Base-by-base conservation (phyloP, 495 filamentous ascomycete species). In the Penicillium desertorum region DNA sequence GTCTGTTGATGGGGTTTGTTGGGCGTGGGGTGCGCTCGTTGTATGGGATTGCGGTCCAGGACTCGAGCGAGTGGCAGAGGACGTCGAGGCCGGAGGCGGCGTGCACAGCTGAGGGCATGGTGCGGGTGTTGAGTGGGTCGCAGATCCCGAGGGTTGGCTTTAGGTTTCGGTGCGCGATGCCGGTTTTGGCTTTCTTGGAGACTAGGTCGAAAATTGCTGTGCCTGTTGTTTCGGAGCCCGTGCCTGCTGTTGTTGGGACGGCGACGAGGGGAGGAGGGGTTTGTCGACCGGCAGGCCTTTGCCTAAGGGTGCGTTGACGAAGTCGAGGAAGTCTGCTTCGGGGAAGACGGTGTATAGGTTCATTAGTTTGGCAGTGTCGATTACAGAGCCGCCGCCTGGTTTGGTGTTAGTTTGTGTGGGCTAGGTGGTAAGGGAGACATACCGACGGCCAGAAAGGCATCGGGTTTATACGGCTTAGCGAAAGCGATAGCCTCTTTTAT, bases 361-460 rank as follows among this genome's bases (percentile, higher is more conserved):
- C 91, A 98, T 96, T 23, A 98, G 80, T 75, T 98, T 98, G 34
- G 94, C 92, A 1, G 94, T 98, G 75, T 98, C 94, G 63, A 98
- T 98, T 37, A 97, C 89, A 20, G 86, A 89, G 20, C 88, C 88
- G 51, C 88, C 77, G 45, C 77, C 76, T 79, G 19, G 25, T 54
- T 29, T 20, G 29, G 44, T 25, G 45, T 60, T 60, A 22, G 48
- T 20, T 30, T 22, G 12, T 42, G 36, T n/a, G 4, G 29, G 11
- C 4, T 0, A 4, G 20, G 46, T 17, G 17, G 6, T 39, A 14
- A 17, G 0, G 7, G 11, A 22, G 53, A 70, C 73, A 29, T 86
- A 62, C 94, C 94, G 11, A 98, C 93, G 20, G 94, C 94, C 3
- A 98, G 80, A 69, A 93, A 95, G 19, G 91, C 90, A 76, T 97